Evolutionary conservation across 1,139 yeast genomes (phyloP).

Genomic region (Yamadazyma sp.): DNA sequence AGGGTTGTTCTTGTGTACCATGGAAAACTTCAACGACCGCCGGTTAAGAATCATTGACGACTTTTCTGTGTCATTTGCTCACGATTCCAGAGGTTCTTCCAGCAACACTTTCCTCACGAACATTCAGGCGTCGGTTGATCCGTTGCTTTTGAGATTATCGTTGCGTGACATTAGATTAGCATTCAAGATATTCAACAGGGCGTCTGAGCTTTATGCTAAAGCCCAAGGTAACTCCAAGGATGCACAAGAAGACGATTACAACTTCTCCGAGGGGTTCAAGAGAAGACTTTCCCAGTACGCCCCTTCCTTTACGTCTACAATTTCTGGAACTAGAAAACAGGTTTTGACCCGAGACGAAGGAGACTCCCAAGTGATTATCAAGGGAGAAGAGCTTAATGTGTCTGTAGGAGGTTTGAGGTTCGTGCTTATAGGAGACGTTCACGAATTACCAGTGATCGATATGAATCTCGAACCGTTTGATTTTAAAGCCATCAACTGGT

Average conservation of each 20-base stretch:
- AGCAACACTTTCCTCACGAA: slow-evolving; percentile 56
- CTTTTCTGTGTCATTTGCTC: slow-evolving; percentile 73
- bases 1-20: slow-evolving; percentile 81
- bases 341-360: slow-evolving; percentile 21
- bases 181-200: slow-evolving; percentile 66
- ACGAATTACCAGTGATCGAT: slow-evolving; percentile 90
- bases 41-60: slow-evolving; percentile 82
- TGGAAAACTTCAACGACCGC: slow-evolving; percentile 63
- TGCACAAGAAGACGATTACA: slow-evolving; percentile 25
- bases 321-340: slow-evolving; percentile 22
- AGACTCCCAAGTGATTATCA: slow-evolving; percentile 36
- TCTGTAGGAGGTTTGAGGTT: slow-evolving; percentile 80
- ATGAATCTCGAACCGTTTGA: slow-evolving; percentile 75
- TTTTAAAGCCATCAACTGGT: slow-evolving; percentile 80
- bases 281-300: slow-evolving; percentile 61
- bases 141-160: slow-evolving; percentile 77
- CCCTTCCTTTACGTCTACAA: slow-evolving; percentile 56
- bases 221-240: slow-evolving; percentile 23
- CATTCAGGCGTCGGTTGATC: slow-evolving; percentile 74
- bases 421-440: slow-evolving; percentile 89
- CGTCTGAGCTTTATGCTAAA: slow-evolving; percentile 54
- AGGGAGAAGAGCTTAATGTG: slow-evolving; percentile 72
- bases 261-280: slow-evolving; percentile 63
- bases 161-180: slow-evolving; percentile 86
- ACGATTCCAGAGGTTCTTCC: slow-evolving; percentile 71